Evolutionary conservation across 2,329 filamentous ascomycete species (phyloP), one percentile per base, ranked within the genome.

Genomic region (Trichophaea hybrida): DNA sequence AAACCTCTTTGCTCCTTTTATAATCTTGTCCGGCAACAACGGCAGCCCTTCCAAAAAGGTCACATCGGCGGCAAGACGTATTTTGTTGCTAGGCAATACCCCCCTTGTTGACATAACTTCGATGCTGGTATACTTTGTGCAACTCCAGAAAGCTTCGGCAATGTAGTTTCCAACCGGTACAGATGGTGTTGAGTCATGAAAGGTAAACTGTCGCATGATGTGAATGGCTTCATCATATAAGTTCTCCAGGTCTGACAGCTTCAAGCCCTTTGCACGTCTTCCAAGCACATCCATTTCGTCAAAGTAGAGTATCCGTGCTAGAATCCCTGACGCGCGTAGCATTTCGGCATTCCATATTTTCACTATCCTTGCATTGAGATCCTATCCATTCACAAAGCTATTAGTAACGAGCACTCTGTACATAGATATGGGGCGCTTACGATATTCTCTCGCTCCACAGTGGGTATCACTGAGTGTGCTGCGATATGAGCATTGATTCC

Each of bases 311-410:
- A 98, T 80, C 54, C 93, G 82, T 61, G 88, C 86, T 65, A 94
- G 84, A 65, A 98, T 89, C 44, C 93, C 93, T 15, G 91, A 88
- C 34, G 90, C 86, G 48, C 91, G 82, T 43, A 98, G 77, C 77
- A 98, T 87, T 70, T 97, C 93, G 24, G 88, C 78, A 68, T 98
- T 98, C 94, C 93, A 98, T 13, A 84, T 88, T 63, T 89, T 84
- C 13, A 98, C 91, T 77, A 89, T 95, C 59, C 90, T 82, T 13
- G 93, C 94, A 71, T 98, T 97, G 64, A 98, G 77, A 72, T 98
- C 93, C 24, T 24, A 24, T 24, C 24, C 24, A 24, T 24, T 24
- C 24, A 24, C 24, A 24, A 24, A 24, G 24, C 24, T 24, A 24
- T 24, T 3, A 24, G 24, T 24, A 24, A 24, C 24, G 24, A 24